Base-by-base conservation (phyloP, 2,329 filamentous ascomycete species). In the Microthyrium microscopicum region DNA sequence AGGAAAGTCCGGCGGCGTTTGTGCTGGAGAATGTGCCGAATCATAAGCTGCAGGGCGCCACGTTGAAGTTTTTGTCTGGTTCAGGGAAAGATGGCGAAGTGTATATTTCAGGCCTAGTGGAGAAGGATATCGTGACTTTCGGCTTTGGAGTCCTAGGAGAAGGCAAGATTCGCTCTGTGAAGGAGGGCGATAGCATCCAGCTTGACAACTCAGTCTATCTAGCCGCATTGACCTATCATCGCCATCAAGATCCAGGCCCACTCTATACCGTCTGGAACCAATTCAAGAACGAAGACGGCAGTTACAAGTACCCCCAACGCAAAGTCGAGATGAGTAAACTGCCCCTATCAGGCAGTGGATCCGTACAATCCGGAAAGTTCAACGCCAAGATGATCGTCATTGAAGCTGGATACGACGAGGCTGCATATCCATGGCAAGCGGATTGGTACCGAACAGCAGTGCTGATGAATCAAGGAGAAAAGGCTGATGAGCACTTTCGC, bases 351-450 rank as follows among this genome's bases (percentile, higher is more conserved):
- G 20, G 25, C 15, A 35, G 25, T 3, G 36, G 36, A 8, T 25
- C 17, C 5, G 25, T 6, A 8, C 36, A 39, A 16, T 18, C 36
- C 5, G 36, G 36, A 13, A 37, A 37, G 5, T 32, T 39, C 17
- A 13, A n/a, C 4, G 36, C 18, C 27, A 39, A 39, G 18, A 18
- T 33, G 5, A 39, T 39, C 20, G 36, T 39, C 12, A 24, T 39
- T 12, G 25, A 39, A 8, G 34, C 36, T 20, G 9, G 31, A 13
- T 12, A 31, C 9, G 36, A 39, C 21, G 26, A 37, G n/a, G 36
- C 36, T 15, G 36, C 36, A n/a, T 37, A 33, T 20, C 36, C 36
- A 8, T 39, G 36, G 36, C 27, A 31, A n/a, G 36, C 34, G 4
- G 26, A 39, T 22, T 39, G 36, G 36, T 39, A 39, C 21, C 5